Base-by-base conservation (phyloP, 495 filamentous ascomycete species). In the Penicillium steckii region DNA sequence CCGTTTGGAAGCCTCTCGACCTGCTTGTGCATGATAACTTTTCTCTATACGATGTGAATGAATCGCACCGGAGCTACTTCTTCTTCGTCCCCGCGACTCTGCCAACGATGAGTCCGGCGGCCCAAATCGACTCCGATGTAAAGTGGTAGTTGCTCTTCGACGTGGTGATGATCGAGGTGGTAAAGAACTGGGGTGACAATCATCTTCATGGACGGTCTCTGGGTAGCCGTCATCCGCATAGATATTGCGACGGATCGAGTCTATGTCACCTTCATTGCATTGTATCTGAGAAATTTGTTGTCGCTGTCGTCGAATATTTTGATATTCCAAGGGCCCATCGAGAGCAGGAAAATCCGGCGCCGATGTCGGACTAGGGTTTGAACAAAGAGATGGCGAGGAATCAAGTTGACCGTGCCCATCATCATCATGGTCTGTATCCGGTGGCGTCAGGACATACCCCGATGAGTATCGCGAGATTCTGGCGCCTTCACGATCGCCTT, bases 121-220 rank as follows among this genome's bases (percentile, higher is more conserved):
- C 17, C 62, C 60, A n/a, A 70, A 66, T 8, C 70, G 62, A 24
- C 60, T 65, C 4, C 70, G 50, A 18, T 66, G 57, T 21, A 64
- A 37, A 18, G 61, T 62, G 19, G n/a, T n/a, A n/a, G 59, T 21
- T 25, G 69, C 58, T 37, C 65, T 46, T 33, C 66, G 50, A 8
- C 67, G 61, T 9, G 71, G 68, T 3, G 68, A 71, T 8, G 61
- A 53, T 27, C 69, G 62, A 21, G 66, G 69, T 6, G 74, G 71
- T 12, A 77, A 55, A 18, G 70, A 73, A 44, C 71, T 76, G 7
- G 74, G 74, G 48, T 77, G 74, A 53, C 71, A 76, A 33, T 71
- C 68, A 25, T 75, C 72, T 42, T 64, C 61, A 21, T 41, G 54
- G 51, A 35, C 45, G 19, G 47, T 38, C 41, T 56, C 49, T 33